A percentile compares a stretch with the other conserved stretches of the same genome.
Evolutionary conservation across 768 basidiomycete species (phyloP).

Genomic region (Tephrocybe sp.): DNA sequence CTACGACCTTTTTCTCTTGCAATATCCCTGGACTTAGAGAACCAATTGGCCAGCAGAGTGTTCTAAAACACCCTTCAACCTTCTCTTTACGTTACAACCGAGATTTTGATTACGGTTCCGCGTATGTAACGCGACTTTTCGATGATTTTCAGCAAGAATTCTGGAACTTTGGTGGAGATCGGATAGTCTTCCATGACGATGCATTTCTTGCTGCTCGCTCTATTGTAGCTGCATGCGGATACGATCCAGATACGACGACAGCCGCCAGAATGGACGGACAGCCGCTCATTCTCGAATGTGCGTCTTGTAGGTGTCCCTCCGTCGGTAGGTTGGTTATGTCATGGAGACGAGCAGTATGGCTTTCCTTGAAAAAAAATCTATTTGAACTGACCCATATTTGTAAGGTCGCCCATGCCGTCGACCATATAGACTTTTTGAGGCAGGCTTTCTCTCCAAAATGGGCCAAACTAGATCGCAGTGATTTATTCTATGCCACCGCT

Average conservation of each 20-base stretch:
- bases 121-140: conserved; percentile 16
- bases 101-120: conserved; percentile 7
- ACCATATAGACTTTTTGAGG: conserved; percentile 10
- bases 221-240: conserved; percentile 18
- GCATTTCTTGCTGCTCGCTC: conserved; percentile 16
- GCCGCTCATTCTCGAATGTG: conserved; percentile 24
- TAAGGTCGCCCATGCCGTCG: conserved; percentile 14
- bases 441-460: conserved; percentile 9
- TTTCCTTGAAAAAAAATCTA: conserved; percentile 37
- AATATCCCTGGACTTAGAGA: conserved; percentile 13
- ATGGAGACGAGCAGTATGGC: conserved; percentile 20
- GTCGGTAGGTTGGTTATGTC: conserved; percentile 20
- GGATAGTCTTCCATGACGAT: conserved; percentile 17
- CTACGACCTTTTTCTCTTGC: conserved; percentile 23
- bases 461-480: conserved; percentile 8
- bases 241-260: conserved; percentile 21
- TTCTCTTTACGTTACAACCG: conserved; percentile 12
- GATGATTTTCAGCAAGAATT: conserved; percentile 20
- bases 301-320: conserved; percentile 13
- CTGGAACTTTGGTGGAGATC: conserved; percentile 19
- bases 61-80: conserved; percentile 16
- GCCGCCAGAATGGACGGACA: conserved; percentile 21
- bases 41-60: conserved; percentile 18
- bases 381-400: conserved; percentile 5
- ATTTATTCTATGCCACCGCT: conserved; percentile 12